Conservation (phyloP, 116 monocot genomes). For the Zostera marina region DNA sequence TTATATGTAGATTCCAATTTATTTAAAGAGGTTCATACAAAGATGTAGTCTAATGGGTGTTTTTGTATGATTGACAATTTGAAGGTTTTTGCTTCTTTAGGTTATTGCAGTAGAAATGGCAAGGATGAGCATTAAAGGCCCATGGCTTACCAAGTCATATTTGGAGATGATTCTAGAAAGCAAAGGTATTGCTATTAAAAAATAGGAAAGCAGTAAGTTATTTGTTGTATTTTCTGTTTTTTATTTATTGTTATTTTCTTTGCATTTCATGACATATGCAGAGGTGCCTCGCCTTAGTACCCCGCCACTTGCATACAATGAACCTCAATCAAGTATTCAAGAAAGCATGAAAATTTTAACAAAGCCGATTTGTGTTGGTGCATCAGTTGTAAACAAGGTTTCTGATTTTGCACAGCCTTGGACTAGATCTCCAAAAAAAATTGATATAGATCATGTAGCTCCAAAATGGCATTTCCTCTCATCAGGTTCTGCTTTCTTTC, state of each 20-base stretch:
- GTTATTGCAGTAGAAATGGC: conserved; percentile 64
- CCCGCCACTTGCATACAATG: conserved; percentile 64
- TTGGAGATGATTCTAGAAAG: conserved; percentile 95
- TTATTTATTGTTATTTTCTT: neutral
- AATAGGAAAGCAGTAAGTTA: neutral
- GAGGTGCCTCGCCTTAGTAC: conserved; percentile 92
- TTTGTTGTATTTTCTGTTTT: neutral
- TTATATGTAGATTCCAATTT: neutral
- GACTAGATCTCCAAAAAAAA: conserved; percentile 91
- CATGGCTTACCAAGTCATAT: conserved; percentile 97
- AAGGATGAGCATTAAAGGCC: conserved; percentile 57
- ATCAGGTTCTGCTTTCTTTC: conserved; percentile 33
- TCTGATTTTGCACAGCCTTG: conserved; percentile 74
- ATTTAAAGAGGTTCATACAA: neutral
- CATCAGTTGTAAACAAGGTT: conserved; percentile 30
- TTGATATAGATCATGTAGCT: conserved; percentile 47
- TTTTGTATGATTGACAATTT: neutral
- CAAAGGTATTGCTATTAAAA: conserved; percentile 39
- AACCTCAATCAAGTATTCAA: conserved; percentile 30
- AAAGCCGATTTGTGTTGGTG: conserved; percentile 50
- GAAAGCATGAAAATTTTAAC: conserved; percentile 46
- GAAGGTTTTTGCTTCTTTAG: conserved; percentile 13
- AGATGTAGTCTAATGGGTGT: neutral
- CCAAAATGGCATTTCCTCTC: conserved; percentile 63
- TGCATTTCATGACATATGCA: conserved; percentile 9